Evolutionary conservation across 2,329 filamentous ascomycete species (phyloP).

Genomic region (Lecanosticta acicola): DNA sequence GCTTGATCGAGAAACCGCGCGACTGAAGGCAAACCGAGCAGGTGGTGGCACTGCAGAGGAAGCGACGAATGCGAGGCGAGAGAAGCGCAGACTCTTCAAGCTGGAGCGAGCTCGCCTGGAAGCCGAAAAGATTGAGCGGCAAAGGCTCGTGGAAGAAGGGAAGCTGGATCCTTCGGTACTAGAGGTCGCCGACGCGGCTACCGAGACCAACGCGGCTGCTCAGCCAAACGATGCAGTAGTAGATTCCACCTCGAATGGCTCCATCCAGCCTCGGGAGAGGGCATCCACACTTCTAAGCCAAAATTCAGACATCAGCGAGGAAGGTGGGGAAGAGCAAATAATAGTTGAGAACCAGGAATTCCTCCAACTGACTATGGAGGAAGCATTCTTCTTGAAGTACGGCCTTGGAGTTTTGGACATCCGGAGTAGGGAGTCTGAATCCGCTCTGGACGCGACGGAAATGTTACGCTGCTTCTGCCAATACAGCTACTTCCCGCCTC

Average conservation of each 20-base stretch:
- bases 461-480: not conserved
- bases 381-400: slow-evolving; percentile 86
- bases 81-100: slow-evolving; percentile 78
- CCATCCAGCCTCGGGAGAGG: too few relatives aligned
- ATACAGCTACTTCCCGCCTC: slow-evolving; percentile 36
- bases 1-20: slow-evolving; percentile 74
- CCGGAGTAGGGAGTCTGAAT: slow-evolving; percentile 25
- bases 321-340: slow-evolving; percentile 13
- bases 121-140: slow-evolving; percentile 73
- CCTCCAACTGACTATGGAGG: slow-evolving; percentile 83
- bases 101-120: slow-evolving; percentile 86
- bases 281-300: not conserved
- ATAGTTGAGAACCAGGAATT: slow-evolving; percentile 62
- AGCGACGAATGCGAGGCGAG: slow-evolving; percentile 66
- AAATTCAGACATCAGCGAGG: slow-evolving; percentile 2
- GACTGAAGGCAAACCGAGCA: slow-evolving; percentile 42
- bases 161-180: slow-evolving; percentile 19
- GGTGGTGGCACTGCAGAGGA: slow-evolving; percentile 65
- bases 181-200: slow-evolving; percentile 3
- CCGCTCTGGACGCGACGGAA: slow-evolving; percentile 34
- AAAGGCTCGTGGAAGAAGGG: slow-evolving; percentile 51
- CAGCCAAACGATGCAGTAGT: not conserved
- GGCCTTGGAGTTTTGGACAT: slow-evolving; percentile 69
- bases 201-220: slow-evolving; percentile 2
- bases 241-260: too few relatives aligned